Percentiles rank a stretch among this genome's conserved stretches.
Conservation (phyloP, 805 yeast genomes). For the Lipomyces oligophaga region DNA sequence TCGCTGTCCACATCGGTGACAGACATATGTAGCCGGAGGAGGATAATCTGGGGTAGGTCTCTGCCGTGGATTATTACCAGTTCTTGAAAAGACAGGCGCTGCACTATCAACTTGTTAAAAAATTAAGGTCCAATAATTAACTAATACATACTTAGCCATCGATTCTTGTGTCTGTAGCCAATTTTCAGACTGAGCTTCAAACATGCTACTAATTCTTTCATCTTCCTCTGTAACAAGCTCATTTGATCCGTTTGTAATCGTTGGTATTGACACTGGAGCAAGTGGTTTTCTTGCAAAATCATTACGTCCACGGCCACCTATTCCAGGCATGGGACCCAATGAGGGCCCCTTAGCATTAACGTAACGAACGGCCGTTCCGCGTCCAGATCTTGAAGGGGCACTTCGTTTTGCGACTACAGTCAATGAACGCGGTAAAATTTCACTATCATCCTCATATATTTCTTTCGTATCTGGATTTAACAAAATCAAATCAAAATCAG, state of each 20-base stretch:
- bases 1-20: conserved; percentile 93
- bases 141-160: conserved; percentile 50
- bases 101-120: conserved; percentile 43
- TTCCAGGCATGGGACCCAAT: background rate
- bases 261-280: background rate
- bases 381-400: conserved; percentile 55
- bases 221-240: conserved; percentile 50
- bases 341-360: conserved; percentile 41
- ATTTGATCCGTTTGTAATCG: background rate
- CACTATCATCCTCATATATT: conserved; percentile 83
- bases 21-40: conserved; percentile 94
- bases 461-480: conserved; percentile 67
- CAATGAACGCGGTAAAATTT: conserved; percentile 84
- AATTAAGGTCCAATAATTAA: background rate
- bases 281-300: background rate
- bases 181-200: conserved; percentile 85
- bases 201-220: conserved; percentile 84
- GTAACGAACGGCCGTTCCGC: conserved; percentile 56
- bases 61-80: conserved; percentile 16
- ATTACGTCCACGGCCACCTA: background rate
- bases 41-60: conserved; percentile 52
- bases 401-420: conserved; percentile 74
- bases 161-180: conserved; percentile 94
- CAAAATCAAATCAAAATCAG: conserved; percentile 73
- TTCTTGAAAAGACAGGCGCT: conserved; percentile 65